Evolutionary conservation across 2,329 filamentous ascomycete species (phyloP), one percentile per base, ranked within the genome.

Genomic region (Taxawa tesnikishii): DNA sequence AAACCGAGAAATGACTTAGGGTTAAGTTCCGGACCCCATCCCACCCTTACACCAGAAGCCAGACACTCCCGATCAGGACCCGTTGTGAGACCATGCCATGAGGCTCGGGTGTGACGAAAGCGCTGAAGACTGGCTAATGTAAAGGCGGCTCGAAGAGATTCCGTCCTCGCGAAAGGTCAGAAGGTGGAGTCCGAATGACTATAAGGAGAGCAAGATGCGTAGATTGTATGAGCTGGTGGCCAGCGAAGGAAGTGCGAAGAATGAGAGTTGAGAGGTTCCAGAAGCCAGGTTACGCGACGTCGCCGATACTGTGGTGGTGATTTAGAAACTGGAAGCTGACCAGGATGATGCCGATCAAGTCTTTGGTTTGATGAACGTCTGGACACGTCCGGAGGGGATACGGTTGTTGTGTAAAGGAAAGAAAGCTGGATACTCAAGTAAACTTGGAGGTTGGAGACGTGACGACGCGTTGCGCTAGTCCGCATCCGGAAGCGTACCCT

Each of bases 11-110:
- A 50, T 59, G 64, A 65, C 70, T 81, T 94, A 94, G 87, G 87
- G 87, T 93, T 94, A 93, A 87, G 82, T 87, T 87, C 82, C 83
- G 76, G 79, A 60, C 64, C 60, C 64, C 65, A 66, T 73, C 78
- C 72, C 68, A 71, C 60, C 60, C 62, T 46, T 51, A 42, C 40
- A 38, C 37, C 35, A 41, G 38, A 31, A 31, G 43, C 42, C 49
- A 50, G 31, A 29, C 12, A 17, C 41, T 38, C 35, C 19, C 28
- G 47, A 47, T 37, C 48, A 51, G 58, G 58, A 15, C 29, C 65
- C 65, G 62, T 61, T 61, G 58, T 67, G 59, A 63, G 62, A 58
- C 63, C 62, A 50, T 66, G 55, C 64, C 58, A 46, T 62, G 71
- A 75, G 73, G 70, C 67, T 71, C 68, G 62, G 64, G 65, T 63